Percentiles rank a stretch among this genome's conserved stretches.
Evolutionary conservation across 495 filamentous ascomycete species (phyloP).

Genomic region (Margaritispora aquatica): DNA sequence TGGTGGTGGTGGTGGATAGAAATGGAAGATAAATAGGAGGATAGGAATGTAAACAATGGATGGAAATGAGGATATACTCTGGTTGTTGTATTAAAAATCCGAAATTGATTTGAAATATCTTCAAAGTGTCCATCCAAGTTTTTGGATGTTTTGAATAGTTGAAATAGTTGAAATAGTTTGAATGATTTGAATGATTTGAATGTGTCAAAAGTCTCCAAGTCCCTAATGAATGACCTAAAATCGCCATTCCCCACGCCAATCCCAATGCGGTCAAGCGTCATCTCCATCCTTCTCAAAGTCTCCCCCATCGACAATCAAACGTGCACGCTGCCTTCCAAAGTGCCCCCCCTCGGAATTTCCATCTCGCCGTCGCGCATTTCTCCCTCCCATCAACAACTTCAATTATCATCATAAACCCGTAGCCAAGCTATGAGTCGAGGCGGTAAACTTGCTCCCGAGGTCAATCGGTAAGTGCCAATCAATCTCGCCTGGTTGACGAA

Average conservation of each 20-base stretch:
- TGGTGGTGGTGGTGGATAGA: too few species aligned
- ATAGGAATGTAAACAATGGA: too few species aligned
- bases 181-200: too few species aligned
- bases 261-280: neutral
- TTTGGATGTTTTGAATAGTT: too few species aligned
- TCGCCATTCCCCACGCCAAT: neutral
- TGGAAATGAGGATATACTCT: too few species aligned
- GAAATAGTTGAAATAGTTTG: too few species aligned
- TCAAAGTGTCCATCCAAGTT: too few species aligned
- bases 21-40: too few species aligned
- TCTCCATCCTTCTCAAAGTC: constrained; percentile 7
- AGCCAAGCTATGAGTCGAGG: constrained; percentile 68
- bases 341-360: constrained; percentile 13
- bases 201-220: too few species aligned
- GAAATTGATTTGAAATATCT: too few species aligned
- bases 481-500: constrained; percentile 24
- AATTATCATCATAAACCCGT: constrained; percentile 8
- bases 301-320: constrained; percentile 13
- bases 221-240: neutral
- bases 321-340: neutral
- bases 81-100: too few species aligned
- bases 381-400: constrained; percentile 2
- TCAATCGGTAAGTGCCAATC: constrained; percentile 67
- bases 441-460: constrained; percentile 91
- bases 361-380: constrained; percentile 2